A percentile compares a stretch with the other conserved stretches of the same genome.
These are phyloP conservation scores for Pleurozium schreberi DNA, from an alignment of 225 moss, liverwort and hornwort genomes.

Conservation along the genomic window DNA sequence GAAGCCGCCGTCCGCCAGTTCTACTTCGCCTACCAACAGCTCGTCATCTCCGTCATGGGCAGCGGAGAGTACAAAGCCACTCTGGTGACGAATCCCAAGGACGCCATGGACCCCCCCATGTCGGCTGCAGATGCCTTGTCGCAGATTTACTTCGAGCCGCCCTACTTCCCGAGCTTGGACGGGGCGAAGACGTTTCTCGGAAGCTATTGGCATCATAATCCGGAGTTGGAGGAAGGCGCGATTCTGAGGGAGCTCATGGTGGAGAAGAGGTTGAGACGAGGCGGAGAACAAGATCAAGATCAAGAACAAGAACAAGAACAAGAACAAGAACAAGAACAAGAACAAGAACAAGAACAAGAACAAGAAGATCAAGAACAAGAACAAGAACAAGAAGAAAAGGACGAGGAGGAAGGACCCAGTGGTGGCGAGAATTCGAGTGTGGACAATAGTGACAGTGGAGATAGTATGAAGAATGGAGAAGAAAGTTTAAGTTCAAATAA, in stretches of 20 bases:
- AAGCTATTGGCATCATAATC: conserved; percentile 46
- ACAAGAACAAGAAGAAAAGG: background rate
- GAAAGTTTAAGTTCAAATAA: background rate
- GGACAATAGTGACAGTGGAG: conserved; percentile 6
- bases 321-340: background rate
- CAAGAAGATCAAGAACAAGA: background rate
- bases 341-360: background rate
- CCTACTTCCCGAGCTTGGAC: conserved; percentile 77
- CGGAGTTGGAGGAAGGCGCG: conserved; percentile 31
- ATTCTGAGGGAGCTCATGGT: conserved; percentile 29
- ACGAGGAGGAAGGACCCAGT: background rate
- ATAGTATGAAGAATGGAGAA: background rate
- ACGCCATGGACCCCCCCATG: conserved; percentile 3
- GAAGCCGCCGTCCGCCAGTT: conserved; percentile 75
- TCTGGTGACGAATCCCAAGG: background rate
- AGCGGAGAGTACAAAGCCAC: conserved; percentile 69
- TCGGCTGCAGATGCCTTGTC: conserved; percentile 52
- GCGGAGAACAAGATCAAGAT: background rate
- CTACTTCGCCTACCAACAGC: conserved; percentile 77
- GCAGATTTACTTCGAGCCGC: conserved; percentile 79
- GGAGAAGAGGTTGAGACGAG: background rate
- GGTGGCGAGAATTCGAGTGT: background rate
- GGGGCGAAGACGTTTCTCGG: conserved; percentile 74
- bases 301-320: background rate
- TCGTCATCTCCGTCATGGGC: conserved; percentile 77